Conservation (phyloP, 2,329 filamentous ascomycete genomes). For the Myriangium duriaei region DNA sequence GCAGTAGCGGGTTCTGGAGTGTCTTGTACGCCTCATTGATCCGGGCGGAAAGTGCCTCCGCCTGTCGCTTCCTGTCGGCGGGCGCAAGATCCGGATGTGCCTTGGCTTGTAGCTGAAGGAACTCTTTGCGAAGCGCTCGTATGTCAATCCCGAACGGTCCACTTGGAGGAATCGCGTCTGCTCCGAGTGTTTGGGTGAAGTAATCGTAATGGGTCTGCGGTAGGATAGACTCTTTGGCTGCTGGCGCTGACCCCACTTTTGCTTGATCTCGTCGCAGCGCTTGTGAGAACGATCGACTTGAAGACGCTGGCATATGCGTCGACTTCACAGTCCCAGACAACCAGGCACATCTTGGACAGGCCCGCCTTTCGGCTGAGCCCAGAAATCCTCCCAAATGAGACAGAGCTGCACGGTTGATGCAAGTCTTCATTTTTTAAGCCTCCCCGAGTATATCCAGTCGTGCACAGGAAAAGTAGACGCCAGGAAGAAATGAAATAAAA, state of each 20-base stretch:
- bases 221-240: constrained; percentile 10
- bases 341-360: too few relatives aligned
- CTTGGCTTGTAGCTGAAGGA: constrained; percentile 67
- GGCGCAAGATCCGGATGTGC: constrained; percentile 59
- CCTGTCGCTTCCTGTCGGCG: constrained; percentile 41
- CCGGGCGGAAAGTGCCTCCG: constrained; percentile 64
- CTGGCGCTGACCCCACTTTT: neutral
- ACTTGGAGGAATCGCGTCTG: constrained; percentile 61
- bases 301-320: too few relatives aligned
- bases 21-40: constrained; percentile 93
- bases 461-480: too few relatives aligned
- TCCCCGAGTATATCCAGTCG: too few relatives aligned
- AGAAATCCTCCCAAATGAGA: too few relatives aligned
- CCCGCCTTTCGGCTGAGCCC: too few relatives aligned
- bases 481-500: too few relatives aligned
- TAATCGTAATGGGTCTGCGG: constrained; percentile 64
- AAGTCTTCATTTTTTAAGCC: too few relatives aligned
- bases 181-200: constrained; percentile 64
- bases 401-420: too few relatives aligned
- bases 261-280: too few relatives aligned
- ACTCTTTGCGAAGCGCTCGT: constrained; percentile 64
- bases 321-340: too few relatives aligned
- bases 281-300: too few relatives aligned
- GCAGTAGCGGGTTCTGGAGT: constrained; percentile 59
- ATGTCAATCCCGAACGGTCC: constrained; percentile 66